Conservation (phyloP, 75 land plant species). For the Chamaecyparis obtusa region DNA sequence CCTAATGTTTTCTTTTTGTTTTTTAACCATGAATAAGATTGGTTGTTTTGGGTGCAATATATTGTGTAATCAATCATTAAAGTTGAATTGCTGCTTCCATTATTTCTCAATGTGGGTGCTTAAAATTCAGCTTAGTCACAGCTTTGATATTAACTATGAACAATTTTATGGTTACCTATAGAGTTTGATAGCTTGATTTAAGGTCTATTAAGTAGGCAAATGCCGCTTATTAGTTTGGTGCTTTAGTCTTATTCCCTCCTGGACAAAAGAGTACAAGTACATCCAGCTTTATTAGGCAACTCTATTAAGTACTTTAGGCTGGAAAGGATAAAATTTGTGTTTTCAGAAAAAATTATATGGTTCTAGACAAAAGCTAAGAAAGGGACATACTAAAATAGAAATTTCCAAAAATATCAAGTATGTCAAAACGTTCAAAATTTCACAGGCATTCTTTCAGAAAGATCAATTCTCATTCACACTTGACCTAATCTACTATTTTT, state of each 20-base stretch:
- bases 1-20: neutral
- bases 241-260: neutral
- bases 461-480: too few species aligned
- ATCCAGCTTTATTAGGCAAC: neutral
- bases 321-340: neutral
- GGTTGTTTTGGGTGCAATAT: neutral
- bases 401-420: too few species aligned
- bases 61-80: neutral
- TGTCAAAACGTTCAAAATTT: too few species aligned
- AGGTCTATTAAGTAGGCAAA: neutral
- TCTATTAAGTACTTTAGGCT: neutral
- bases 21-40: neutral
- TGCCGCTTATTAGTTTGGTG: neutral
- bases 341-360: neutral
- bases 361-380: neutral
- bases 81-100: neutral
- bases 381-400: neutral
- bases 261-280: neutral
- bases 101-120: neutral
- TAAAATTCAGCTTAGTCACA: neutral
- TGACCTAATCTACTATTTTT: too few species aligned
- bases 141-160: neutral
- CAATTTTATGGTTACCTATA: neutral
- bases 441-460: too few species aligned
- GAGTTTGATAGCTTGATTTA: neutral